A percentile compares a stretch with the other conserved stretches of the same genome.
Evolutionary conservation across 139 green algal genomes (phyloP).

Genomic region (Closterium sp.): DNA sequence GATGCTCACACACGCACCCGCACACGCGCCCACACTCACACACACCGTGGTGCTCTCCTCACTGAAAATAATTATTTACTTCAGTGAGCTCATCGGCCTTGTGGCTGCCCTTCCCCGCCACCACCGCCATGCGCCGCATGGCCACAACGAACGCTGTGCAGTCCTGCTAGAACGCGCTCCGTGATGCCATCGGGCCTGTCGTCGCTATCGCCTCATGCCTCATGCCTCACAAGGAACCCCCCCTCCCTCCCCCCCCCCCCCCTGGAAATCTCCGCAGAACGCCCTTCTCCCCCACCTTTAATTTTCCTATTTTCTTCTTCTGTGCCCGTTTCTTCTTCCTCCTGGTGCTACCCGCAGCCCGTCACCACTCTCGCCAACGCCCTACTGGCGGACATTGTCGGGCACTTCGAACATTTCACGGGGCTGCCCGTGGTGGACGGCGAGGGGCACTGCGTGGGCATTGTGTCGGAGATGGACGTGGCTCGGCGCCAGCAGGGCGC

Average conservation of each 20-base stretch:
- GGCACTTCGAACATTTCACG: constrained; percentile 43
- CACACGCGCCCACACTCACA: background rate
- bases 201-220: background rate
- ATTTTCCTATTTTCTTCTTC: background rate
- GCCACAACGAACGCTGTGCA: too few species aligned
- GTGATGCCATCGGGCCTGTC: background rate
- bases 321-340: background rate
- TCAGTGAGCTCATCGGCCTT: too few species aligned
- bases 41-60: too few species aligned
- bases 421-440: constrained; percentile 38
- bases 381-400: background rate
- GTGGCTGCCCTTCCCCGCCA: too few species aligned
- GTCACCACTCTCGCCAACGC: constrained; percentile 10
- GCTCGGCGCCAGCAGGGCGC: background rate
- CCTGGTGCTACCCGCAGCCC: background rate
- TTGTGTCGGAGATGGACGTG: constrained; percentile 33
- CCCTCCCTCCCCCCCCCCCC: background rate
- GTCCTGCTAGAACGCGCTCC: too few species aligned
- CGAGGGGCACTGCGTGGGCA: constrained; percentile 28
- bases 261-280: background rate
- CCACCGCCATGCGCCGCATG: too few species aligned
- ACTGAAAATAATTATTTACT: too few species aligned
- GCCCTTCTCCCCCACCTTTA: background rate
- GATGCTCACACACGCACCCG: background rate
- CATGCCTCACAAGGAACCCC: too few species aligned